Evolutionary conservation across 2,329 filamentous ascomycete species (phyloP).

Genomic region (Fusarium robinianum): DNA sequence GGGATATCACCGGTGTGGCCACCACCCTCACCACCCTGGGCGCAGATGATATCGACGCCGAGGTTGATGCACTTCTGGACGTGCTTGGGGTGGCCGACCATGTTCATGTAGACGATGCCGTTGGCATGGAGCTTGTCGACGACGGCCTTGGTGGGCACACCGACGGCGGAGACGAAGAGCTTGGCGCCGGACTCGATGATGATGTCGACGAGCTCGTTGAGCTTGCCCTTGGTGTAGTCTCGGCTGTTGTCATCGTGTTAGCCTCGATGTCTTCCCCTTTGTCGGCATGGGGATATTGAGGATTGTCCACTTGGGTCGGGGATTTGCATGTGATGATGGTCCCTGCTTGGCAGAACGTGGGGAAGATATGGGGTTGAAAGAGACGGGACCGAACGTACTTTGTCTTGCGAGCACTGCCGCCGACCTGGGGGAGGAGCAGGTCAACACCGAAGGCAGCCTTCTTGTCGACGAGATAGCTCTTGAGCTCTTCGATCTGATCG

Average conservation of each 20-base stretch:
- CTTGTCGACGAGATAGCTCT: constrained; percentile 85
- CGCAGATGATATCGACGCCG: constrained; percentile 95
- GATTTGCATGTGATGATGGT: constrained; percentile 34
- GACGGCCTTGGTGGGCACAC: constrained; percentile 84
- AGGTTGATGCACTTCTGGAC: constrained; percentile 93
- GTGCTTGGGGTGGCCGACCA: constrained; percentile 99
- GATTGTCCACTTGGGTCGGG: not conserved
- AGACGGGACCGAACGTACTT: constrained; percentile 60
- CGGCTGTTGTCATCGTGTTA: constrained; percentile 65
- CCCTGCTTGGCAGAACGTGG: constrained; percentile 7
- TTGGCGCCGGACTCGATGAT: constrained; percentile 90
- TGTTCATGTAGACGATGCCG: constrained; percentile 98
- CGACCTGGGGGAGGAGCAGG: constrained; percentile 90
- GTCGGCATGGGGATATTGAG: too few relatives aligned
- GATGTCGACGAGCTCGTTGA: constrained; percentile 85
- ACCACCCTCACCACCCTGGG: constrained; percentile 96
- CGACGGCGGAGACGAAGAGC: constrained; percentile 96
- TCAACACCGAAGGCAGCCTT: constrained; percentile 95
- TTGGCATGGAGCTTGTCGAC: constrained; percentile 88
- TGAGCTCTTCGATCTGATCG: constrained; percentile 94
- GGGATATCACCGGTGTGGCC: constrained; percentile 95
- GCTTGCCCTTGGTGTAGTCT: constrained; percentile 99
- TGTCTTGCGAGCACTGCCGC: constrained; percentile 91
- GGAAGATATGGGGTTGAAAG: not conserved
- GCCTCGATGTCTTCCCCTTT: too few relatives aligned